Base-by-base conservation (phyloP, 495 filamentous ascomycete genomes). In the Neurospora cerealis region DNA sequence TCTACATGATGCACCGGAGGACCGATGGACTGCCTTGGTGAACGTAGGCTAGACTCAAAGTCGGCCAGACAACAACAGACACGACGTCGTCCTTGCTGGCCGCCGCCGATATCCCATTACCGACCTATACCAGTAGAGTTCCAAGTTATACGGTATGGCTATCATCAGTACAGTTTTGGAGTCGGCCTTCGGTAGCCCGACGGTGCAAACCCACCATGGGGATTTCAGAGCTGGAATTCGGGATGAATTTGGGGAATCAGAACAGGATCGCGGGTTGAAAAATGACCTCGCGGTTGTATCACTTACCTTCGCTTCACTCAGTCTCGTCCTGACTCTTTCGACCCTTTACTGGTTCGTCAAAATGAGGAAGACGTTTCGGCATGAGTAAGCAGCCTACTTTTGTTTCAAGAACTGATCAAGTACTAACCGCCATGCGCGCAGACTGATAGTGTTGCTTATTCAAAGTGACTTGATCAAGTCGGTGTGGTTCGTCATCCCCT, bases 311-410 rank as follows among this genome's bases (percentile, higher is more conserved):
- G 79, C 85, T 28, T 78, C 83, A 1, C 75, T 91, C 79, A 91
- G 88, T 74, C 79, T 92, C 34, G 21, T 86, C 10, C 80, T 85
- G 17, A 84, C 85, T 0, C 73, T 89, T 7, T 77, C 84, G 54
- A 82, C 89, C 24, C 83, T 91, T 70, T 93, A 91, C 80, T 93
- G 91, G 90, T 93, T 94, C 80, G 81, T 87, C 54, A 87, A 87
- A 76, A 94, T 94, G 91, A 86, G 88, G 76, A 87, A 89, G 77
- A 88, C 83, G 66, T 94, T 93, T 80, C 87, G 92, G 70, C 92
- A 93, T 79, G 89, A 91, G 91, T 91, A 87, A 83, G 86, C 80
- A 24, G 8, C 34, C 39, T 69, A 48, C 54, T 37, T 15, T 11
- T n/a, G 4, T 17, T 34, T 13, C 11, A 19, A 34, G 54, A 66